Conservation (phyloP, 1,284 basidiomycete genomes). For the Ceratobasidium sp. region DNA sequence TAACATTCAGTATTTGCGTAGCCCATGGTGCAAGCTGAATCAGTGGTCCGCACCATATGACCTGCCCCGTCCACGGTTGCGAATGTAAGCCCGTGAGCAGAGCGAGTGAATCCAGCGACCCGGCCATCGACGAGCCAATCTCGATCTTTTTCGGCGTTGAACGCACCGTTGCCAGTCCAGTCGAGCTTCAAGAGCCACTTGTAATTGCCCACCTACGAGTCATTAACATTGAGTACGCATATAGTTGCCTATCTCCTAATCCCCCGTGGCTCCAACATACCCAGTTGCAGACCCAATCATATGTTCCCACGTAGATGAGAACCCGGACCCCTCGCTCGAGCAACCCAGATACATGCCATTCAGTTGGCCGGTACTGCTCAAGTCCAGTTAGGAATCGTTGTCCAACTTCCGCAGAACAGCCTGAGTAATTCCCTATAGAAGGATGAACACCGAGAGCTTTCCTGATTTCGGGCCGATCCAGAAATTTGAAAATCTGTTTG, state of each 20-base stretch:
- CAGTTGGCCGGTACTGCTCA: constrained; percentile 22
- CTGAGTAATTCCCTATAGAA: constrained; percentile 45
- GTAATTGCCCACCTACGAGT: constrained; percentile 48
- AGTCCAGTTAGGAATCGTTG: constrained; percentile 40
- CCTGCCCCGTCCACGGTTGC: constrained; percentile 65
- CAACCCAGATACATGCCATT: constrained; percentile 52
- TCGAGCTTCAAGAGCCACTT: constrained; percentile 51
- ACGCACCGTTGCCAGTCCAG: constrained; percentile 51
- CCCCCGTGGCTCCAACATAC: constrained; percentile 35
- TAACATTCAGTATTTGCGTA: constrained; percentile 42
- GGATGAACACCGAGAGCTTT: constrained; percentile 49
- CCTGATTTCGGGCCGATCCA: constrained; percentile 52
- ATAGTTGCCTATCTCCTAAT: neutral
- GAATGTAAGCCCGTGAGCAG: constrained; percentile 65
- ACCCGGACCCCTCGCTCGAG: constrained; percentile 67
- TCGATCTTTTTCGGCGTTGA: constrained; percentile 49
- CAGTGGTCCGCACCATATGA: constrained; percentile 69
- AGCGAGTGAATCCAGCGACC: constrained; percentile 61
- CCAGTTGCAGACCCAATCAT: constrained; percentile 79
- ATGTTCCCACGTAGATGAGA: constrained; percentile 73
- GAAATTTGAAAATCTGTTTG: constrained; percentile 50
- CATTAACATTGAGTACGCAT: neutral
- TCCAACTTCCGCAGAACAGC: constrained; percentile 47
- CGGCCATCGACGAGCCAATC: constrained; percentile 56
- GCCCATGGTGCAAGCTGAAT: constrained; percentile 38